Conservation (phyloP, 805 yeast genomes). For the Debaryomyces tyrocola region DNA sequence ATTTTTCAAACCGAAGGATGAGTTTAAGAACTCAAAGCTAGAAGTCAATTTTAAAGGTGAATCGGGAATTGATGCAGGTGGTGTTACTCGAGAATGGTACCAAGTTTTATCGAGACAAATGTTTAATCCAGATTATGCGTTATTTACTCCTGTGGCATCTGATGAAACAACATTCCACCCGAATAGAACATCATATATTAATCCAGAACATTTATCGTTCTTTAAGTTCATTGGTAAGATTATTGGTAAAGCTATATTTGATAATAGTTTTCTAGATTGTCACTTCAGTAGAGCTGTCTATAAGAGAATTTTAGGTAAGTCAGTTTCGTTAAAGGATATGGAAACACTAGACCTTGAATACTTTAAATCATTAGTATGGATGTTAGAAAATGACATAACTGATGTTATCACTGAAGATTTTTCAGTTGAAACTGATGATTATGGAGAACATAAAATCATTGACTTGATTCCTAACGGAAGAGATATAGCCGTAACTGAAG, state of each 20-base stretch:
- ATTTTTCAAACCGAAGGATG: constrained; percentile 74
- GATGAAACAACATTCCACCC: constrained; percentile 96
- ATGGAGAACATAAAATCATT: constrained; percentile 81
- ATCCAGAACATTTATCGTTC: constrained; percentile 89
- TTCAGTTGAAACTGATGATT: constrained; percentile 89
- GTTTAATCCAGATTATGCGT: constrained; percentile 93
- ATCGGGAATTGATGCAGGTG: constrained; percentile 98
- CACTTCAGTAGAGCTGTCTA: constrained; percentile 95
- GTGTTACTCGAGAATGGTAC: constrained; percentile 96
- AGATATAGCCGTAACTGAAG: constrained; percentile 83
- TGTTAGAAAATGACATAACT: constrained; percentile 94
- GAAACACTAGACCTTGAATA: constrained; percentile 91
- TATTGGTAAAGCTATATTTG: constrained; percentile 92
- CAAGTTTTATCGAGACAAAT: constrained; percentile 91
- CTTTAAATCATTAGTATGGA: constrained; percentile 91
- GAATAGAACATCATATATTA: constrained; percentile 85
- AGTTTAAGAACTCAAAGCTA: constrained; percentile 68
- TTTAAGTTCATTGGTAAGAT: constrained; percentile 93
- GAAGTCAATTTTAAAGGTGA: constrained; percentile 89
- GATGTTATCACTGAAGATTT: constrained; percentile 94
- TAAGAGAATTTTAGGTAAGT: constrained; percentile 75
- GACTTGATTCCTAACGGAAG: constrained; percentile 84
- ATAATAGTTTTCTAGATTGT: constrained; percentile 82
- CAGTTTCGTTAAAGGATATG: constrained; percentile 88
- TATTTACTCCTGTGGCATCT: constrained; percentile 86